These are phyloP conservation scores for Apodospora peruviana DNA, from an alignment of 495 filamentous ascomycete genomes.

Conservation along the genomic window DNA sequence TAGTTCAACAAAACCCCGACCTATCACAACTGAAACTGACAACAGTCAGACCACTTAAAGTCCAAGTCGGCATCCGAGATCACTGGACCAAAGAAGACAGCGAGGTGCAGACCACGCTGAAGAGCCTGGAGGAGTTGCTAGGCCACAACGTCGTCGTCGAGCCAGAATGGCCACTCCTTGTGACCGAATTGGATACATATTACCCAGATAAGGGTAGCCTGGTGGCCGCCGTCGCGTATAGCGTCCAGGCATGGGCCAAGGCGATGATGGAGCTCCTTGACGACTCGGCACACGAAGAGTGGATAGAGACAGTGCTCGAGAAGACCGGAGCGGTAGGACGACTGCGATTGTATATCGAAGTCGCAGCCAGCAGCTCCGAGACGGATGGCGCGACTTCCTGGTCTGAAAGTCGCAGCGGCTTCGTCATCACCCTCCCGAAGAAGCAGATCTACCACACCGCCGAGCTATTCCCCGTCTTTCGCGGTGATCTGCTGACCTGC, in stretches of 20 bases:
- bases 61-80: conserved; percentile 31
- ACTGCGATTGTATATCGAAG: conserved; percentile 28
- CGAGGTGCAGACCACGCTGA: conserved; percentile 15
- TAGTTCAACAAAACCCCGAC: too few species aligned
- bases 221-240: conserved; percentile 17
- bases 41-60: conserved; percentile 33
- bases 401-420: conserved; percentile 17
- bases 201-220: conserved; percentile 29
- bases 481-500: conserved; percentile 17
- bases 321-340: conserved; percentile 2
- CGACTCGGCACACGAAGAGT: conserved; percentile 21
- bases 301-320: conserved; percentile 26
- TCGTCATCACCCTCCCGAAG: conserved; percentile 28
- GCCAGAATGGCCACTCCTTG: conserved; percentile 29
- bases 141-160: conserved; percentile 27
- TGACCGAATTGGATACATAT: conserved; percentile 19
- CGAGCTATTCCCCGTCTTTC: conserved; percentile 26
- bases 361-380: conserved; percentile 3
- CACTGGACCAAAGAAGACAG: conserved; percentile 24
- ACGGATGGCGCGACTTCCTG: conserved; percentile 16
- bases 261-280: conserved; percentile 28
- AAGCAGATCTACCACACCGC: conserved; percentile 13
- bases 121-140: conserved; percentile 16
- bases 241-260: conserved; percentile 21
- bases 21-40: too few species aligned